Evolutionary conservation across 2,329 filamentous ascomycete genomes (phyloP), one percentile per base, ranked within the genome.

Genomic region (Epicoccum sorghinum): DNA sequence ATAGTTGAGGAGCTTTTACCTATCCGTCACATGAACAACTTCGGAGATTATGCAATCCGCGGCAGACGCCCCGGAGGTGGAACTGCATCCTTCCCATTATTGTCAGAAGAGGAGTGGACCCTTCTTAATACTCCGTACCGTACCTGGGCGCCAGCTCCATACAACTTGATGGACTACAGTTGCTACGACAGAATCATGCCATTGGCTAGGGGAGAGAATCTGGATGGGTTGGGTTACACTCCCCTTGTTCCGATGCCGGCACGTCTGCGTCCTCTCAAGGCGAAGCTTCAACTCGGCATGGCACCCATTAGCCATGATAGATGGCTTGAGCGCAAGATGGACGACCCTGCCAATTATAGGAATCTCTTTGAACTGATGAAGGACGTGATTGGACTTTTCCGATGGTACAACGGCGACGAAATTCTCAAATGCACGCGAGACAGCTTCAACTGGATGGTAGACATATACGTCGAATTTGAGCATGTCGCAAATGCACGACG

Each of bases 321-420:
- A 9, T 67, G 60, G 59, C 22, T 55, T 12, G 54, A 62, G 14
- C 59, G 55, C 30, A 57, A 49, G 23, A 59, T 67, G 47, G 60
- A 61, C 30, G 61, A 65, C 13, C 59, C 62, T 12, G 47, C 55
- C 23, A 65, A 65, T 25, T 59, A 57, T 14, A 42, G 43, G 6
- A 52, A 55, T 13, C 43, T 64, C 7, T 52, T 59, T 10, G 61
- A 65, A 27, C 29, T 64, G n/a, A 57, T 59, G 25, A 25, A 45
- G 1, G 60, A 67, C 10, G 57, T 62, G n/a, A 12, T 57, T 5
- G 10, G 7, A 0, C 49, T 64, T 8, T 67, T 65, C 37, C 10
- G n/a, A 1, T 62, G 47, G 42, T 47, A 55, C 10, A 60, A 55
- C 32, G 10, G 12, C 5, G 36, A 40, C 14, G 14, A 39, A 4